These are phyloP conservation scores for Kuraishia cidri DNA, from an alignment of 805 yeast genomes.

Conservation along the genomic window DNA sequence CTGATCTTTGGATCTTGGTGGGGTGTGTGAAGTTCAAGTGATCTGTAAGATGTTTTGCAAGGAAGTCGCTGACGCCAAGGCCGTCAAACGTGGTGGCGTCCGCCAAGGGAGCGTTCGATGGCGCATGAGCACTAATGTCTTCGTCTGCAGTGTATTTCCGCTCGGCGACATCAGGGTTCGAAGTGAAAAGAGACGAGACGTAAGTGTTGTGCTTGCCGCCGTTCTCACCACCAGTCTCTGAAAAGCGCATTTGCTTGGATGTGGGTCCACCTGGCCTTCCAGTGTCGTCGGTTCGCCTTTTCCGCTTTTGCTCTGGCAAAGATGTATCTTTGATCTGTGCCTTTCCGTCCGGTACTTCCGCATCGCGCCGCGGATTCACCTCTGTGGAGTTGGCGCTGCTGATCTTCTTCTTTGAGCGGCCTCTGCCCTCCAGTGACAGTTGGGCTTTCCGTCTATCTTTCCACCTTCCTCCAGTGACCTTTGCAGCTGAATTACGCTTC, in stretches of 20 bases:
- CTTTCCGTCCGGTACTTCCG: slow-evolving; percentile 1
- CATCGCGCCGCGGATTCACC: slow-evolving; percentile 1
- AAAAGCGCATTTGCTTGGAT: slow-evolving; percentile 25
- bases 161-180: slow-evolving; percentile 44
- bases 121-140: slow-evolving; percentile 22
- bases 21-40: slow-evolving; percentile 56
- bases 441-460: slow-evolving; percentile 65
- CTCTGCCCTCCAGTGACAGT: slow-evolving; percentile 37
- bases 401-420: slow-evolving; percentile 11
- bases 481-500: slow-evolving; percentile 18
- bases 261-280: not conserved
- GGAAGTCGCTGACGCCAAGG: slow-evolving; percentile 50
- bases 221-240: slow-evolving; percentile 39
- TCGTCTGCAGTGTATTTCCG: slow-evolving; percentile 17
- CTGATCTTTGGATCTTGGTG: slow-evolving; percentile 79
- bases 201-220: slow-evolving; percentile 56
- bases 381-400: slow-evolving; percentile 8
- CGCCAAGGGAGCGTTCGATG: slow-evolving; percentile 83
- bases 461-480: slow-evolving; percentile 73
- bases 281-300: not conserved
- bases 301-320: not conserved
- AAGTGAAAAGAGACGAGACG: slow-evolving; percentile 80
- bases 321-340: not conserved
- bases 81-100: slow-evolving; percentile 66
- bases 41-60: slow-evolving; percentile 46